phyloP scores from a whole-genome alignment of 1,284 basidiomycete species.

The Salmacisia buchloeana region DNA sequence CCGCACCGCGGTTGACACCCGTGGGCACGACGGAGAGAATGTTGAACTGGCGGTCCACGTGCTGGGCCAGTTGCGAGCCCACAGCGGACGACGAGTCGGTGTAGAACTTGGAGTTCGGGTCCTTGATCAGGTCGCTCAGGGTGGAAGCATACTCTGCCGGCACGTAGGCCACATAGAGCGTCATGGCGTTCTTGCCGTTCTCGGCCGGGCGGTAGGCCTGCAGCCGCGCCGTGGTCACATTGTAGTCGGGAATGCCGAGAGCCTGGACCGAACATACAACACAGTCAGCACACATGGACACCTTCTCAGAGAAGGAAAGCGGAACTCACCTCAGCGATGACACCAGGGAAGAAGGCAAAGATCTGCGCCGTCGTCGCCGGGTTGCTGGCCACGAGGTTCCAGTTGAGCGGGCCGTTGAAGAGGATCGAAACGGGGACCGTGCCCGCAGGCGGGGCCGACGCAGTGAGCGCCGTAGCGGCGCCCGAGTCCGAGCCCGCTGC shows the following conservation, averaged over 20 bases:
- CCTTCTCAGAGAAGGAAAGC: no score
- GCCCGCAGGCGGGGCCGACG: neutral
- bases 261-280: neutral
- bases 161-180: slow-evolving; percentile 43
- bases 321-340: slow-evolving; percentile 24
- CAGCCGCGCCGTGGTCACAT: slow-evolving; percentile 35
- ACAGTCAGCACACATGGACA: neutral
- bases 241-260: slow-evolving; percentile 16
- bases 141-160: slow-evolving; percentile 21
- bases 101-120: slow-evolving; percentile 34
- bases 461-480: neutral
- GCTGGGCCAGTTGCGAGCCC: slow-evolving; percentile 31
- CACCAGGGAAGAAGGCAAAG: slow-evolving; percentile 45
- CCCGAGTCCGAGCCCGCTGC: no score
- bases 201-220: slow-evolving; percentile 20
- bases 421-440: slow-evolving; percentile 23
- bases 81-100: slow-evolving; percentile 25
- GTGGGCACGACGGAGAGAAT: slow-evolving; percentile 23
- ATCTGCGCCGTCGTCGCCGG: slow-evolving; percentile 44
- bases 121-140: slow-evolving; percentile 23
- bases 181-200: slow-evolving; percentile 10
- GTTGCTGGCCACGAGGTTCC: slow-evolving; percentile 39
- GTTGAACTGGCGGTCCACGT: slow-evolving; percentile 39
- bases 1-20: slow-evolving; percentile 3
- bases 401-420: slow-evolving; percentile 37